Conservation (phyloP, 192 early-diverging fungal genomes). For the Linnemannia schmuckeri region DNA sequence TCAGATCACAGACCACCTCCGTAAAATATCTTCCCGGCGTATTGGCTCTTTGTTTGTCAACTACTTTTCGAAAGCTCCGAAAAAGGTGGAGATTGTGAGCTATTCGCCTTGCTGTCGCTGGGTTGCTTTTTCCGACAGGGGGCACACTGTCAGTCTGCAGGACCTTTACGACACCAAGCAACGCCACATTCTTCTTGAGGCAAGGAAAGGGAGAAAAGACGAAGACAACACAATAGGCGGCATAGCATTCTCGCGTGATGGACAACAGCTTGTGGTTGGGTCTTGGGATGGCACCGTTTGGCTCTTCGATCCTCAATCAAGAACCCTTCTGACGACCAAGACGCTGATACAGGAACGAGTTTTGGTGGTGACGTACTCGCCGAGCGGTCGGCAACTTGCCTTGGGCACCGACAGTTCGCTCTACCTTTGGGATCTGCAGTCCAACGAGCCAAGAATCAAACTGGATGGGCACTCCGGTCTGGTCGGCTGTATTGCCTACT, state of each 20-base stretch:
- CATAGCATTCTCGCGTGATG: neutral
- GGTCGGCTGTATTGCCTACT: neutral
- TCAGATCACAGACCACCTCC: neutral
- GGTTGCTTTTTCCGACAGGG: neutral
- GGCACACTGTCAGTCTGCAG: neutral
- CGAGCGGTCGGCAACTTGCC: neutral
- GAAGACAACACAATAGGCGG: too few relatives aligned
- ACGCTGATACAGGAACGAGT: neutral
- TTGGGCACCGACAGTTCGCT: neutral
- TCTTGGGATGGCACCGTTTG: neutral
- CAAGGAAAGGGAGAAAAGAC: neutral
- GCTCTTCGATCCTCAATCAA: neutral
- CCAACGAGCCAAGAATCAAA: neutral
- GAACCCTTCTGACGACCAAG: neutral
- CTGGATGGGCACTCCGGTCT: neutral
- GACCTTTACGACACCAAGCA: neutral
- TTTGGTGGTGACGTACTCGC: neutral
- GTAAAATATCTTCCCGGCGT: too few relatives aligned
- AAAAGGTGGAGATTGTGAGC: neutral
- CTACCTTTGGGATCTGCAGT: neutral
- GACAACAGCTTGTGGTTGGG: neutral
- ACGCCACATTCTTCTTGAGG: neutral
- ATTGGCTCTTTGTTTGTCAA: too few relatives aligned
- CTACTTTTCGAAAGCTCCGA: too few relatives aligned
- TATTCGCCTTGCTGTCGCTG: neutral